Conservation (phyloP, 176 grass and related monocot genomes). For the Hordeum marinum region DNA sequence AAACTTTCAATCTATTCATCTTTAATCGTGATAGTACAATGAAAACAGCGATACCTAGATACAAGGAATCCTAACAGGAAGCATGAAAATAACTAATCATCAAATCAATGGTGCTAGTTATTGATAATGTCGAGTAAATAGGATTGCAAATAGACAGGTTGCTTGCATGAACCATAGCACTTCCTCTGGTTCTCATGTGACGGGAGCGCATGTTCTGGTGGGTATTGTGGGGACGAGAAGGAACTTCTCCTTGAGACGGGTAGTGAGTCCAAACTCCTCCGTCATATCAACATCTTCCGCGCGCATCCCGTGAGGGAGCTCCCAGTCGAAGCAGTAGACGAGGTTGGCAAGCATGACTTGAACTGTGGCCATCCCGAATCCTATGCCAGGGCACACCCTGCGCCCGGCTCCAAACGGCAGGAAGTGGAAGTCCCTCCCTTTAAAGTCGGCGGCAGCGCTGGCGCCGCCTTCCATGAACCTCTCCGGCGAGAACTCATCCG, state of each 20-base stretch:
- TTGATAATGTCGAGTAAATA: too few relatives aligned
- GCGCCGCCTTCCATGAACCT: not conserved
- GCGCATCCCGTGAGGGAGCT: not conserved
- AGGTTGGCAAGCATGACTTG: not conserved
- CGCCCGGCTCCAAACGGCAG: not conserved
- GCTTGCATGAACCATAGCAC: too few relatives aligned
- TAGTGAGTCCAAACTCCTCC: not conserved
- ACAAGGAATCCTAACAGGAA: too few relatives aligned
- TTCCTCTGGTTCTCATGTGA: too few relatives aligned
- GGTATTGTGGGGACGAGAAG: not conserved
- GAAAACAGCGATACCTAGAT: too few relatives aligned
- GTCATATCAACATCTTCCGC: not conserved
- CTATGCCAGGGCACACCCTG: not conserved
- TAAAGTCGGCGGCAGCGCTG: not conserved
- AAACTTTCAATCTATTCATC: too few relatives aligned
- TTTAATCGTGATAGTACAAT: too few relatives aligned
- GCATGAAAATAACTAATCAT: too few relatives aligned
- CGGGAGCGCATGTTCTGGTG: too few relatives aligned
- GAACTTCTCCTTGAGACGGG: not conserved
- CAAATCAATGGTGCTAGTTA: too few relatives aligned
- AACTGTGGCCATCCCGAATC: not conserved
- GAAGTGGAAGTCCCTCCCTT: not conserved
- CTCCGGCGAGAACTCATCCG: slow-evolving; percentile 23
- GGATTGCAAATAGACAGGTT: too few relatives aligned
- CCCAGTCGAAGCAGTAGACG: not conserved